Percentiles rank a stretch among this genome's conserved stretches.
Conservation (phyloP, 208 protist species). For the Crithidia expoeki region DNA sequence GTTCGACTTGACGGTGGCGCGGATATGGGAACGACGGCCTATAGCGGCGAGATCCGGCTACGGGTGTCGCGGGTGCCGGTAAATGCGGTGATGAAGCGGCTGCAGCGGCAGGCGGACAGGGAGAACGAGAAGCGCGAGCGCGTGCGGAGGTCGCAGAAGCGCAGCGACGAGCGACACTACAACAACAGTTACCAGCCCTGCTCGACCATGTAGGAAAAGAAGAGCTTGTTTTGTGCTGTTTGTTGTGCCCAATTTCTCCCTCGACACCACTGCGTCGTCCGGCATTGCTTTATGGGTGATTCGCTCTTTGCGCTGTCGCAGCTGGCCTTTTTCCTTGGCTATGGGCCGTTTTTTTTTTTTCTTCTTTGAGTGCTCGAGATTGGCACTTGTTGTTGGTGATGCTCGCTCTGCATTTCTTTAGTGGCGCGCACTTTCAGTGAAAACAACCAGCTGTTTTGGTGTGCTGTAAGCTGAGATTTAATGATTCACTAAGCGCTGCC, state of each 20-base stretch:
- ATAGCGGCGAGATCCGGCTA: constrained; percentile 49
- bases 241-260: too few relatives aligned
- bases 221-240: neutral
- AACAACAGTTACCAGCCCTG: constrained; percentile 34
- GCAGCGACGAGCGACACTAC: constrained; percentile 24
- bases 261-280: neutral
- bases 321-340: constrained; percentile 18
- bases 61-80: constrained; percentile 51
- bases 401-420: too few relatives aligned
- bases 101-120: constrained; percentile 30
- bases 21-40: constrained; percentile 14
- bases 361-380: neutral
- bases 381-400: neutral
- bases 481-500: too few relatives aligned
- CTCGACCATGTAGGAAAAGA: constrained; percentile 35
- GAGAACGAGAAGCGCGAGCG: constrained; percentile 33
- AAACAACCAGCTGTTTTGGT: too few relatives aligned
- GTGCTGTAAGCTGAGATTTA: too few relatives aligned
- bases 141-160: constrained; percentile 3
- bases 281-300: neutral
- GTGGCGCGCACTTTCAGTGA: too few relatives aligned
- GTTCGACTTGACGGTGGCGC: constrained; percentile 31
- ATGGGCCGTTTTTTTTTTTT: constrained; percentile 2
- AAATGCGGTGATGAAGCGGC: constrained; percentile 31
- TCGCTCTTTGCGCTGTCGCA: constrained; percentile 3